Percentiles rank a stretch among this genome's conserved stretches.
Evolutionary conservation across 306 rosid species (phyloP).

Genomic region (Datisca glomerata): DNA sequence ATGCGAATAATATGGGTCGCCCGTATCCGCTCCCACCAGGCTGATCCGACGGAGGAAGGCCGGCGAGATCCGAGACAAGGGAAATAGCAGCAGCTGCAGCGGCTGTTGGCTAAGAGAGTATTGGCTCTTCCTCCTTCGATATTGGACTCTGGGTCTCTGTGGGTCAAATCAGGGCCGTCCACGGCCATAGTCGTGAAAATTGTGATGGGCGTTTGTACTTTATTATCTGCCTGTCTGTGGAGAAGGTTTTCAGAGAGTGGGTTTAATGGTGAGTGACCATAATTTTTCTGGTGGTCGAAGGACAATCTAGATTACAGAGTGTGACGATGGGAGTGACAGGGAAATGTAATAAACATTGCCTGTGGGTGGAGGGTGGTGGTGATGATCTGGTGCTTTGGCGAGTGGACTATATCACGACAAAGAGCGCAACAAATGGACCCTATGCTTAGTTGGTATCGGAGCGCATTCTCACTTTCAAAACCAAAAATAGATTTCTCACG

Average conservation of each 20-base stretch:
- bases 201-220: too few relatives aligned
- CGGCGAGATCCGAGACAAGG: slow-evolving; percentile 41
- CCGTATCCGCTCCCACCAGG: slow-evolving; percentile 68
- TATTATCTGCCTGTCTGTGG: too few relatives aligned
- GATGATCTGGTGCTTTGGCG: background rate
- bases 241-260: too few relatives aligned
- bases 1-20: slow-evolving; percentile 8
- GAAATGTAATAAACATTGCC: background rate
- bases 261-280: too few relatives aligned
- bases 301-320: background rate
- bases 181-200: slow-evolving; percentile 5
- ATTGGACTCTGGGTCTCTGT: slow-evolving; percentile 27
- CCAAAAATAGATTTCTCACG: too few relatives aligned
- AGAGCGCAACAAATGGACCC: background rate
- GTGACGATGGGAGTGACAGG: slow-evolving; percentile 10
- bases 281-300: too few relatives aligned
- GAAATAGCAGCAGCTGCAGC: slow-evolving; percentile 51
- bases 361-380: slow-evolving; percentile 9
- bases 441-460: too few relatives aligned
- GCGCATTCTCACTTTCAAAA: too few relatives aligned
- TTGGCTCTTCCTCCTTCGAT: slow-evolving; percentile 20
- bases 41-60: slow-evolving; percentile 16
- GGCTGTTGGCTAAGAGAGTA: slow-evolving; percentile 19
- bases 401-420: too few relatives aligned
- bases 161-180: slow-evolving; percentile 14